Conservation (phyloP, 176 grass and related monocot genomes). For the Cenchrus fungigraminus region DNA sequence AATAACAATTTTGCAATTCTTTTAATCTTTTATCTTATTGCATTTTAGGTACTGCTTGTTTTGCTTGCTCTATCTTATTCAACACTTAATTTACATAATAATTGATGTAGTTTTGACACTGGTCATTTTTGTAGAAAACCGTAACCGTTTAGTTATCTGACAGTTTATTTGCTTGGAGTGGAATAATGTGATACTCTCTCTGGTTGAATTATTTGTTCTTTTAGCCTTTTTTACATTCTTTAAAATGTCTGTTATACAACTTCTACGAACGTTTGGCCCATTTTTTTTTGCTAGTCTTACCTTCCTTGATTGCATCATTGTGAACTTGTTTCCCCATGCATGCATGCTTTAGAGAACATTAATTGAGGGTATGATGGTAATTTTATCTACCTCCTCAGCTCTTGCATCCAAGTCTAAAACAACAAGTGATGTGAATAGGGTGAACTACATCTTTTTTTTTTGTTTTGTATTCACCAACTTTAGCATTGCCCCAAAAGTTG, state of each 20-base stretch:
- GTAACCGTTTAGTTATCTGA: not conserved
- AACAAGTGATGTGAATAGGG: too few species aligned
- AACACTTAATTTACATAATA: not conserved
- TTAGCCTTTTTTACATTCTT: too few species aligned
- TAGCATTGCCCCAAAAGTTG: not conserved
- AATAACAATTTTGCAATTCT: not conserved
- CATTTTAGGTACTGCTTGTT: not conserved
- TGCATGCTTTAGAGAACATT: too few species aligned
- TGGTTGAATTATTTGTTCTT: not conserved
- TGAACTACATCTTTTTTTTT: not conserved
- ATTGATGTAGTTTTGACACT: not conserved
- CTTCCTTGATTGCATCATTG: not conserved
- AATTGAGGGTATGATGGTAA: too few species aligned
- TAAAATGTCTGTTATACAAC: too few species aligned
- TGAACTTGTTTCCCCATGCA: too few species aligned
- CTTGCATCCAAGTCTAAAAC: too few species aligned
- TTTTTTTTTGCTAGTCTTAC: not conserved
- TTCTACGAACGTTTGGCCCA: not conserved
- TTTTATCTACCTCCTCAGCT: too few species aligned
- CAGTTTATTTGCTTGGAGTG: not conserved
- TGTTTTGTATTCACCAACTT: not conserved
- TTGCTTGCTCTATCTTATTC: not conserved
- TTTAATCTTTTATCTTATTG: not conserved
- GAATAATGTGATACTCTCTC: not conserved
- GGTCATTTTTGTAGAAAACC: not conserved